Percentiles rank a stretch among this genome's conserved stretches.
These are phyloP conservation scores for Xanthoconium separans DNA, from an alignment of 1,284 basidiomycete genomes.

Conservation along the genomic window DNA sequence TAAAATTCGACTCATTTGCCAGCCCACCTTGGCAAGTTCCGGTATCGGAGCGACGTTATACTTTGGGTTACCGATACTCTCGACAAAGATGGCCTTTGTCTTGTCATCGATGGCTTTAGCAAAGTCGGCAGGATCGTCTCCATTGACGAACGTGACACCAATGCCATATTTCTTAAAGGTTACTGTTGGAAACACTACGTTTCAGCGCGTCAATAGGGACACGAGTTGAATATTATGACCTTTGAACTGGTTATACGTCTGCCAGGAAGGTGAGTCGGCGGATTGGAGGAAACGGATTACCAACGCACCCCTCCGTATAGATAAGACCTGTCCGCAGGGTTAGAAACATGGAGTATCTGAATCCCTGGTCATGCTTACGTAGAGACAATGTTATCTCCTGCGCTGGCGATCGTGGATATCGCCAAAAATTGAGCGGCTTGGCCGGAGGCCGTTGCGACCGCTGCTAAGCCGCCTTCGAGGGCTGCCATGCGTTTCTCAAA, in stretches of 20 bases:
- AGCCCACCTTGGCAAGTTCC: conserved; percentile 64
- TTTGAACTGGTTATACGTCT: conserved; percentile 91
- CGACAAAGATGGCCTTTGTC: conserved; percentile 79
- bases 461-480: conserved; percentile 80
- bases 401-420: conserved; percentile 59
- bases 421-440: conserved; percentile 84
- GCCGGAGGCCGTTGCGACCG: conserved; percentile 77
- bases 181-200: conserved; percentile 43
- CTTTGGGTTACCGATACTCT: conserved; percentile 86
- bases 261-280: conserved; percentile 1
- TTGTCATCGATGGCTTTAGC: conserved; percentile 66
- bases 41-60: conserved; percentile 75
- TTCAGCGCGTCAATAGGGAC: neutral
- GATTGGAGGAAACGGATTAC: too few species aligned
- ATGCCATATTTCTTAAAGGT: conserved; percentile 80
- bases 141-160: conserved; percentile 72
- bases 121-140: conserved; percentile 43
- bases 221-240: conserved; percentile 37
- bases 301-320: conserved; percentile 65
- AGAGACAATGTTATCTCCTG: conserved; percentile 83
- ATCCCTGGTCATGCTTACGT: conserved; percentile 41
- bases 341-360: too few species aligned
- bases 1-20: neutral
- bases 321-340: conserved; percentile 42
- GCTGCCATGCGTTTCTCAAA: conserved; percentile 86